phyloP scores from a whole-genome alignment of 73 alveolate genomes.

The Paramecium pentaurelia region DNA sequence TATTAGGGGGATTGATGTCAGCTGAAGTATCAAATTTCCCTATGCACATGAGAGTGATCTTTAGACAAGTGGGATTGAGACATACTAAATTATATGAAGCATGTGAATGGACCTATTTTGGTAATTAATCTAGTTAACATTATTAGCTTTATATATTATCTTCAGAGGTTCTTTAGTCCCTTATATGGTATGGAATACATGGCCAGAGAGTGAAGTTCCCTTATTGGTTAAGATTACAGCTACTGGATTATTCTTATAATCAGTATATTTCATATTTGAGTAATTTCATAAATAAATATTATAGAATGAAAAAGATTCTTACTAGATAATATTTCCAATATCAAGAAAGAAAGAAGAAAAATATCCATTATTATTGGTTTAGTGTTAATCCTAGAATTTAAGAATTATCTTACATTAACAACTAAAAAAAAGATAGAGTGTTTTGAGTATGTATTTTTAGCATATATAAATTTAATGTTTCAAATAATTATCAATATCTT shows the following conservation, averaged over 20 bases:
- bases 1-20: slow-evolving; percentile 44
- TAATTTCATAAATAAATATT: neutral
- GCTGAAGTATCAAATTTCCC: slow-evolving; percentile 68
- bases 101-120: slow-evolving; percentile 40
- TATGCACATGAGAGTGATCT: slow-evolving; percentile 52
- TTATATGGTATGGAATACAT: slow-evolving; percentile 30
- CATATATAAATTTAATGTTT: neutral
- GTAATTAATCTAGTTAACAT: neutral
- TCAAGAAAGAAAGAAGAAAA: slow-evolving; percentile 47
- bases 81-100: slow-evolving; percentile 50
- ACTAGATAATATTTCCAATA: slow-evolving; percentile 11
- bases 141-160: slow-evolving; percentile 20
- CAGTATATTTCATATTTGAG: slow-evolving; percentile 55
- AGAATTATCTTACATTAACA: neutral
- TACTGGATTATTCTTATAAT: slow-evolving; percentile 47
- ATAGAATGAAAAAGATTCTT: slow-evolving; percentile 55
- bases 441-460: neutral
- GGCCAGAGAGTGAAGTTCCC: slow-evolving; percentile 53
- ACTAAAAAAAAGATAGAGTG: neutral
- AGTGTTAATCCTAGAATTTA: slow-evolving; percentile 33
- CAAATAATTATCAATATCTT: neutral
- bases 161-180: slow-evolving; percentile 48
- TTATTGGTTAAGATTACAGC: slow-evolving; percentile 44
- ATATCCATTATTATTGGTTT: slow-evolving; percentile 49
- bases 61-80: slow-evolving; percentile 51